phyloP scores from a whole-genome alignment of 495 filamentous ascomycete species.

The Penicillium crystallinum region DNA sequence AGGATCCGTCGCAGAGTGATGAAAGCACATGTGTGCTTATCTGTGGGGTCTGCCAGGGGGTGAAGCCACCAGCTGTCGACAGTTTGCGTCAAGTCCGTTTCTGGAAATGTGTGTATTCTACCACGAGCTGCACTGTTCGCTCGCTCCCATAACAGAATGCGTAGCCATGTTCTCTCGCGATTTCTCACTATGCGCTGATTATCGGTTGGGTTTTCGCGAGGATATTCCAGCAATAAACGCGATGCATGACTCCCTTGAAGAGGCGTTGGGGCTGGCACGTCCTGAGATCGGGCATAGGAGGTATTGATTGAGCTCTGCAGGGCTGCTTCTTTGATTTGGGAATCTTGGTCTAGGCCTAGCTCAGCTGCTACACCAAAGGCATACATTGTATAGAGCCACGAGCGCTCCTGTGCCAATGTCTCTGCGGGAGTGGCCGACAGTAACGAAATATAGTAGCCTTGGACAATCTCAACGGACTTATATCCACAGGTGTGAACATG shows the following conservation, averaged over 20 bases:
- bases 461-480: conserved; percentile 60
- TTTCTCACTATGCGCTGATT: conserved; percentile 17
- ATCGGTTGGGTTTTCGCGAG: neutral
- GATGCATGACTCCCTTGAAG: too few species aligned
- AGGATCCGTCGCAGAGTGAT: conserved; percentile 16
- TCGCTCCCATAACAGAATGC: conserved; percentile 26
- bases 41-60: conserved; percentile 21
- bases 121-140: conserved; percentile 27
- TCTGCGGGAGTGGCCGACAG: conserved; percentile 23
- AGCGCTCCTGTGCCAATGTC: conserved; percentile 20
- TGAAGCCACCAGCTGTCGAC: conserved; percentile 26
- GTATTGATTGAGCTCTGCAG: neutral
- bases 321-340: neutral
- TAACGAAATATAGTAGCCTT: conserved; percentile 28
- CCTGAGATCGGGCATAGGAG: neutral
- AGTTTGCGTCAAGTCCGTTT: conserved; percentile 16
- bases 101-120: conserved; percentile 19
- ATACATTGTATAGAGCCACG: conserved; percentile 27
- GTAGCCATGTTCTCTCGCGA: conserved; percentile 24
- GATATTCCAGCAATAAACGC: too few species aligned
- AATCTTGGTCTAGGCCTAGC: conserved; percentile 19
- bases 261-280: neutral
- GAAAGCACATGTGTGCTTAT: conserved; percentile 26
- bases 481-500: conserved; percentile 51
- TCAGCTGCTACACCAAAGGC: conserved; percentile 24